Evolutionary conservation across 306 rosid species (phyloP), one percentile per base, ranked within the genome.

Genomic region (Ochetophila trinervis): DNA sequence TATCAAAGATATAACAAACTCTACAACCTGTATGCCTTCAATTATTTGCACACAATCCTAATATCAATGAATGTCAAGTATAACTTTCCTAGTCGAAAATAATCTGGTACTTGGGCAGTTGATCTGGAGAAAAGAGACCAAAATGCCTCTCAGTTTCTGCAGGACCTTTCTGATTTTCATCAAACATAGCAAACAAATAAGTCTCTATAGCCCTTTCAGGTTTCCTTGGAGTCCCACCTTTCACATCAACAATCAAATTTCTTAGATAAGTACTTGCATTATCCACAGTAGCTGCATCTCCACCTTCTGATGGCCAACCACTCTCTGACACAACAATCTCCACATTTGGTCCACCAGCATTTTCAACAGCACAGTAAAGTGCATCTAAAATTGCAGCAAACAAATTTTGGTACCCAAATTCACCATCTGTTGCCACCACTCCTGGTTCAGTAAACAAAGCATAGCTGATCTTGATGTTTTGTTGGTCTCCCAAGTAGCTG

Each of bases 221-320:
- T 13, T 14, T 62, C 57, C 42, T 62, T 0, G 86, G 86, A 27
- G 89, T 86, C 42, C 89, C 94, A 53, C 56, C 42, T 18, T 34
- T 72, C 2, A 44, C 84, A 44, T 78, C 84, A 12, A 2, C 49
- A 19, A 90, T 83, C 84, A 90, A 60, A 52, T 87, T 87, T 8
- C 8, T 36, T 12, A 83, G 69, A 47, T 81, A 90, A 1, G 71
- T 69, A 1, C 37, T 57, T 18, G 89, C 91, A 66, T 83, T 87
- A 0, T 71, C 60, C 2, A 7, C 0, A 5, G 72, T 45, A 1
- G 89, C 85, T 1, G 63, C 77, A 14, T 2, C 9, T 51, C 82
- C 71, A 27, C 88, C 90, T 8, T 10, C 49, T 0, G 88, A 85
- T 11, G 91, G 95, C 95, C 95, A 90, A 5, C 97, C 90, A 11